Evolutionary conservation across 192 early-diverging fungal genomes (phyloP), one percentile per base, ranked within the genome.

Genomic region (Coemansia sp.): DNA sequence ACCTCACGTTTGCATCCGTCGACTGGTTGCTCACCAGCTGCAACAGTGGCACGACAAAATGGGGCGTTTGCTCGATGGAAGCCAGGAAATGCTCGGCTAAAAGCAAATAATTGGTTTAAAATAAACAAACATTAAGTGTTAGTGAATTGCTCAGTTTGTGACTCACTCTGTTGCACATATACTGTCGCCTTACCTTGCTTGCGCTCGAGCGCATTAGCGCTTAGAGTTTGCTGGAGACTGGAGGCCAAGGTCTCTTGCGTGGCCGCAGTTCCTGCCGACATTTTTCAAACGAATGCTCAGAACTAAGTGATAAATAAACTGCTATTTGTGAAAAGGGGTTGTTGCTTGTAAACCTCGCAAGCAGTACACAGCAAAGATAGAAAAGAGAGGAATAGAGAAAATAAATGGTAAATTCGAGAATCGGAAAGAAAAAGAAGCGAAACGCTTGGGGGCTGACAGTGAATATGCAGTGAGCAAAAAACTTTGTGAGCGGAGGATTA

Each of bases 31-130:
- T 86, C 40, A 96, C 88, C n/a, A 99, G 80, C 68, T 91, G 86
- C 49, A 99, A 76, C 16, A 97, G 75, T 13, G 88, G 80, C 22
- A 93, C 70, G 6, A 90, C 85, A 76, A 95, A 97, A 29, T 87
- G 87, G 38, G 79, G 86, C 16, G 85, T 76, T 62, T 79, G 47
- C 72, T 93, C 90, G n/a, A 86, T 84, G 34, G 79, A 68, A 22
- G 70, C 62, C 31, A 93, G 70, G 54, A 75, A 79, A 38, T 80
- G 72, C 73, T 90, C 90, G 46, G 91, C 91, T 93, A 79, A 55
- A 44, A 41, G 36, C 43, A 44, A 16, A 27, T 24, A 15, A 12
- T 24, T 51, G 6, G 15, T 43, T 69, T 60, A 43, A 27, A 69
- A 27, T 16, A 49, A 63, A 27, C 60, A 52, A 72, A 16, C 69